Percentiles rank a stretch among this genome's conserved stretches.
Evolutionary conservation across 1,284 basidiomycete genomes (phyloP).

Genomic region (Anthracocystis panici-leucophaei): DNA sequence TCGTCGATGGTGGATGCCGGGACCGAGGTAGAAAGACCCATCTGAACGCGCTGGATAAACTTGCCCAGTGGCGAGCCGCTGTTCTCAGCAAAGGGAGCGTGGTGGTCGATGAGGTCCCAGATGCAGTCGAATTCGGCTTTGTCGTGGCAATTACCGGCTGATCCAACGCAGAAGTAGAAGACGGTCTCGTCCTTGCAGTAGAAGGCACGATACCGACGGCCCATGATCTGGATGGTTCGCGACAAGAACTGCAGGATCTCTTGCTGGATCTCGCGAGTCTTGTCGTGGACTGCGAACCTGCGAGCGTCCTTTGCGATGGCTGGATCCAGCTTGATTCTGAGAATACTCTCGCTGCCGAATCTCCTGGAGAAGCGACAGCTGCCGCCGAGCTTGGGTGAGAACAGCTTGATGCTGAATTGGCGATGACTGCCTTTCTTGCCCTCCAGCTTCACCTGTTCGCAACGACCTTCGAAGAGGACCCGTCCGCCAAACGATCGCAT

Average conservation of each 20-base stretch:
- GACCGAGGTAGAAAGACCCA: conserved; percentile 59
- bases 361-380: conserved; percentile 43
- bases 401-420: conserved; percentile 24
- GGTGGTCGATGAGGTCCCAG: conserved; percentile 47
- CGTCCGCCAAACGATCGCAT: conserved; percentile 34
- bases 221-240: conserved; percentile 34
- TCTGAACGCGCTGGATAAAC: conserved; percentile 56
- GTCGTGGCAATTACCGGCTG: not conserved
- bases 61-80: conserved; percentile 50
- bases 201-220: conserved; percentile 48
- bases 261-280: conserved; percentile 24
- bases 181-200: conserved; percentile 59
- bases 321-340: conserved; percentile 38
- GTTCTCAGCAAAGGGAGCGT: conserved; percentile 46
- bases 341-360: conserved; percentile 39
- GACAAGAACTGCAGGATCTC: conserved; percentile 34
- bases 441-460: conserved; percentile 12
- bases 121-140: conserved; percentile 20
- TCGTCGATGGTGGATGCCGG: conserved; percentile 19
- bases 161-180: conserved; percentile 46
- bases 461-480: conserved; percentile 36
- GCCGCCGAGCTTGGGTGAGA: conserved; percentile 33
- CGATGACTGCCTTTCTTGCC: conserved; percentile 6
- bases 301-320: conserved; percentile 28
- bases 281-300: conserved; percentile 9